phyloP scores from a whole-genome alignment of 306 rosid species.

The Prosopis cineraria region DNA sequence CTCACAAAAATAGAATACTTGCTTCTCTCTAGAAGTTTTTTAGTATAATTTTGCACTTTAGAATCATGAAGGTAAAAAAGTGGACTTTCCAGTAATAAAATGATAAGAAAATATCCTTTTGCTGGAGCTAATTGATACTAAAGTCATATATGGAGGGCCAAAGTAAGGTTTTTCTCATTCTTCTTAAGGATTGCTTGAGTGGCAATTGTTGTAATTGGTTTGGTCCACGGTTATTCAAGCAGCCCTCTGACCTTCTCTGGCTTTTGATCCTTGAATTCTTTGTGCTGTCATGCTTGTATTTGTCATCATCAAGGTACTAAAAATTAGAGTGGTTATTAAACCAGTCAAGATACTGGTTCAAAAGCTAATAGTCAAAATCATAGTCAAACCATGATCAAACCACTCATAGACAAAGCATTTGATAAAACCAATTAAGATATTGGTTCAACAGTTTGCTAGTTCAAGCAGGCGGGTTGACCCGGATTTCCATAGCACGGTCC shows the following conservation, averaged over 20 bases:
- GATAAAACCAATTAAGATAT: no score
- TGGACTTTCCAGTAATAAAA: not conserved
- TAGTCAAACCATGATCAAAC: no score
- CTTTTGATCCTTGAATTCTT: not conserved
- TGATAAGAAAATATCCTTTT: not conserved
- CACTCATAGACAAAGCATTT: no score
- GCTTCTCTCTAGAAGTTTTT: not conserved
- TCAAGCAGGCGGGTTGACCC: no score
- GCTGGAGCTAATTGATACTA: not conserved
- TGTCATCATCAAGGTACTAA: no score
- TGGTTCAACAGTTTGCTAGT: no score
- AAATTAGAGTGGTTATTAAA: no score
- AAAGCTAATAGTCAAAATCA: no score
- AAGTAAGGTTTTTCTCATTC: not conserved
- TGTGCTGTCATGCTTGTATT: not conserved
- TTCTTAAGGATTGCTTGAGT: not conserved
- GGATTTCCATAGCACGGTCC: no score
- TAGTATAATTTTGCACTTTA: not conserved
- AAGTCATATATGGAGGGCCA: not conserved
- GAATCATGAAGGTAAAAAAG: not conserved
- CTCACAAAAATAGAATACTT: not conserved
- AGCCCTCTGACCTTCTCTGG: not conserved
- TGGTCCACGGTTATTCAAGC: not conserved
- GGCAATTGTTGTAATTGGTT: not conserved
- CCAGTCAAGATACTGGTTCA: no score